phyloP scores from a whole-genome alignment of 306 rosid species.

The Senna tora region DNA sequence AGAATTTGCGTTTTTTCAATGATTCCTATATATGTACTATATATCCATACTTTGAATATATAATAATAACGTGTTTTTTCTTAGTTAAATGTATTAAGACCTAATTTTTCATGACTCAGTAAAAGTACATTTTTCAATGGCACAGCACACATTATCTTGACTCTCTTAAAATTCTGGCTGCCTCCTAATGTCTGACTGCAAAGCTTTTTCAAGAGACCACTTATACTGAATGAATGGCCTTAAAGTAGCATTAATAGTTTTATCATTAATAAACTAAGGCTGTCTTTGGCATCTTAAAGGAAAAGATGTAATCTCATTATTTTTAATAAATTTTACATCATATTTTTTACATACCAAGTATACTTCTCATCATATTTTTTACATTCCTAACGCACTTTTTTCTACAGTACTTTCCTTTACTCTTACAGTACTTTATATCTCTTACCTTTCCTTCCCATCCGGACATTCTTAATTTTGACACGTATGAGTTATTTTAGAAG shows the following conservation, averaged over 20 bases:
- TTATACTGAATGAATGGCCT: not conserved
- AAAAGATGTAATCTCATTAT: too few relatives aligned
- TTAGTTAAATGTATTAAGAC: constrained; percentile 48
- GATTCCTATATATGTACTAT: not conserved
- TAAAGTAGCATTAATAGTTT: not conserved
- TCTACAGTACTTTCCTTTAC: too few relatives aligned
- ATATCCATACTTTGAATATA: not conserved
- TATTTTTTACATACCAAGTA: too few relatives aligned
- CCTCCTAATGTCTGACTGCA: not conserved
- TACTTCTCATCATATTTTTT: too few relatives aligned
- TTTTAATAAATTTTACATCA: too few relatives aligned
- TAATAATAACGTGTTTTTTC: not conserved
- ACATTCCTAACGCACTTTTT: too few relatives aligned
- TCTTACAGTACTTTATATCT: too few relatives aligned
- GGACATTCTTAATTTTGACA: too few relatives aligned
- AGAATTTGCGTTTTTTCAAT: not conserved
- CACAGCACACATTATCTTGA: constrained; percentile 31
- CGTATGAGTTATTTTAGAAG: not conserved
- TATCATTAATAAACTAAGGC: not conserved
- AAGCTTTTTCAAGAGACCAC: constrained; percentile 21
- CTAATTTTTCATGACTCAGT: constrained; percentile 19
- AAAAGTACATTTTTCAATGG: constrained; percentile 3
- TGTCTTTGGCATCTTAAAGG: too few relatives aligned
- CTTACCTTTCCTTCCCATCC: too few relatives aligned
- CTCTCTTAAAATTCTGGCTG: constrained; percentile 1